Percentiles rank a stretch among this genome's conserved stretches.
Evolutionary conservation across 2,329 filamentous ascomycete species (phyloP).

Genomic region (Blastomyces percursus): DNA sequence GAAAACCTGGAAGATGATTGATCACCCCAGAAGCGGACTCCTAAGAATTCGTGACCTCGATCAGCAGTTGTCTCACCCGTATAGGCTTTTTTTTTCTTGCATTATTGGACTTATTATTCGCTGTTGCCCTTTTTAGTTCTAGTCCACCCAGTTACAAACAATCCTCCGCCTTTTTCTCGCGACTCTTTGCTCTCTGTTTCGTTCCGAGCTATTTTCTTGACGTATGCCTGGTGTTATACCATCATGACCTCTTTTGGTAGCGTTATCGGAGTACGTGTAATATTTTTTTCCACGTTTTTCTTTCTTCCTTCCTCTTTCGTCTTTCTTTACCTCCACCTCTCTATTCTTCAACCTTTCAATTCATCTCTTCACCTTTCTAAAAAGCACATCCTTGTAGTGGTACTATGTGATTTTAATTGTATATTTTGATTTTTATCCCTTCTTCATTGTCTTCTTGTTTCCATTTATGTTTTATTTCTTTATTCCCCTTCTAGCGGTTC

Average conservation of each 20-base stretch:
- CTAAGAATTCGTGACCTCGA: not conserved
- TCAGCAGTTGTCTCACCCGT: not conserved
- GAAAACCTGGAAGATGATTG: constrained; percentile 8
- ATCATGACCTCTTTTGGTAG: not conserved
- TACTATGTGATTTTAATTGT: not conserved
- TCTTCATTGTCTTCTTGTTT: not conserved
- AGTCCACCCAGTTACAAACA: not conserved
- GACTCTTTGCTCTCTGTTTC: not conserved
- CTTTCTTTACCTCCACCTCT: not conserved
- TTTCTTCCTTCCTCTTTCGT: not conserved
- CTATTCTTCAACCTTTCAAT: not conserved
- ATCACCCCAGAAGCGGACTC: not conserved
- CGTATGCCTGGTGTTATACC: not conserved
- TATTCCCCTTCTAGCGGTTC: not conserved
- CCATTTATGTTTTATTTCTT: not conserved
- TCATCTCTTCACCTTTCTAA: not conserved
- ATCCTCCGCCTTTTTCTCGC: not conserved
- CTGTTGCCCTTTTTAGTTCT: not conserved
- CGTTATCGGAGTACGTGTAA: not conserved
- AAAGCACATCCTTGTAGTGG: not conserved
- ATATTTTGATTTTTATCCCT: not conserved
- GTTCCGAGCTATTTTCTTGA: no score
- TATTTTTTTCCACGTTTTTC: not conserved
- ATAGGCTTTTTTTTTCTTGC: not conserved
- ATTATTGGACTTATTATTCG: not conserved